Conservation (phyloP, 1,284 basidiomycete species). For the Malassezia globosa region DNA sequence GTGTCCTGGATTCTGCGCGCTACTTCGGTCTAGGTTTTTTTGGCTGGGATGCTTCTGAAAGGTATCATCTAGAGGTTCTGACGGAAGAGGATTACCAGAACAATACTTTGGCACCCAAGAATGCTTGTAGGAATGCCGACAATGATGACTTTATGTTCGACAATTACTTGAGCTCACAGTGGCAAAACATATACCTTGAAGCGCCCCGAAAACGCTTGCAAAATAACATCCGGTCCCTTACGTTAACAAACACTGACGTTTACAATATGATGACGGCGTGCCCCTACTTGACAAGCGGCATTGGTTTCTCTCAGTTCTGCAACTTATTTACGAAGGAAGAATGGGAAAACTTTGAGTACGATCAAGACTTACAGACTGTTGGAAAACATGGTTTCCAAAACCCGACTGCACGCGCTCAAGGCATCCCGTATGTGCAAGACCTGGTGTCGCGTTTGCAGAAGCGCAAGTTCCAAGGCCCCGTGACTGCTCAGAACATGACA, state of each 20-base stretch:
- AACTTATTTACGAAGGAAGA: constrained; percentile 75
- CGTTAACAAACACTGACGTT: constrained; percentile 49
- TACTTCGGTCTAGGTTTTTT: constrained; percentile 49
- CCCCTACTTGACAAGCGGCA: constrained; percentile 31
- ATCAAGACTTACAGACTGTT: constrained; percentile 52
- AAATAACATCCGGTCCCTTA: constrained; percentile 22
- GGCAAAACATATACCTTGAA: constrained; percentile 36
- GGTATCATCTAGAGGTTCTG: constrained; percentile 36
- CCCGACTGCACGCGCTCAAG: constrained; percentile 65
- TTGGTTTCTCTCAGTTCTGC: constrained; percentile 56
- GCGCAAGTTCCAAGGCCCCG: constrained; percentile 16
- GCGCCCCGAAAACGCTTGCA: constrained; percentile 30
- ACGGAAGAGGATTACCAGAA: constrained; percentile 50
- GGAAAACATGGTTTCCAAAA: constrained; percentile 64
- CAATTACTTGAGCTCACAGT: constrained; percentile 30
- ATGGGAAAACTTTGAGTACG: constrained; percentile 63
- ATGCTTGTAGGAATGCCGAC: constrained; percentile 52
- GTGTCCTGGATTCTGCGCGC: constrained; percentile 78
- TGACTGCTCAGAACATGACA: constrained; percentile 39
- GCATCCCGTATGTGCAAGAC: constrained; percentile 61
- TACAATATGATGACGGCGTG: constrained; percentile 48
- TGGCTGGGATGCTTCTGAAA: constrained; percentile 22
- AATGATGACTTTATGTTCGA: constrained; percentile 55
- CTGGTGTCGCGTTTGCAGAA: constrained; percentile 33
- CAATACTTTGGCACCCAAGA: constrained; percentile 65